Conservation (phyloP, 2,329 filamentous ascomycete species). For the Dactylellina cionopaga region DNA sequence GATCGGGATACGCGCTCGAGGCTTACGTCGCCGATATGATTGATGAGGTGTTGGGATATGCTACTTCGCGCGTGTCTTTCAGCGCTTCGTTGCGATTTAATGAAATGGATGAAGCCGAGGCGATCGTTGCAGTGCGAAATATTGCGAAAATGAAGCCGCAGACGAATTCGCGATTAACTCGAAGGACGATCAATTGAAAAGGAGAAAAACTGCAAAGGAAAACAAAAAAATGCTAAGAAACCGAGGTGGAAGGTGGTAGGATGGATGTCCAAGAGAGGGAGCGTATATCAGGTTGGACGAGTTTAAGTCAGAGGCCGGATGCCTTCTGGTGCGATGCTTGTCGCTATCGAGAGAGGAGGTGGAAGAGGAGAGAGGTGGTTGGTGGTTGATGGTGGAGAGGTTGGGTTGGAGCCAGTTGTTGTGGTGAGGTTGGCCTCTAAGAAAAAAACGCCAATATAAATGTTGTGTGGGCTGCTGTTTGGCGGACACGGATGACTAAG, state of each 20-base stretch:
- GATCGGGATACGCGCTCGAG: constrained; percentile 26
- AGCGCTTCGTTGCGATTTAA: constrained; percentile 18
- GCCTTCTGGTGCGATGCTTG: constrained; percentile 20
- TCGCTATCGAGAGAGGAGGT: constrained; percentile 5
- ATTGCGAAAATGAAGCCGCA: constrained; percentile 23
- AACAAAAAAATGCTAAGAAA: constrained; percentile 47
- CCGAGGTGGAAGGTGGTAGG: neutral
- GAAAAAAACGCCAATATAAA: constrained; percentile 65
- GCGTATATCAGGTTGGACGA: constrained; percentile 35
- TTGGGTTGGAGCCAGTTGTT: constrained; percentile 37
- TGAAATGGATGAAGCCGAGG: neutral
- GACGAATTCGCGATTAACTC: constrained; percentile 50
- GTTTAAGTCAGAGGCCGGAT: constrained; percentile 28
- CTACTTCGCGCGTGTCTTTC: constrained; percentile 32
- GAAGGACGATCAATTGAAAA: constrained; percentile 25
- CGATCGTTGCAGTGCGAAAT: neutral
- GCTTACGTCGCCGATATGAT: constrained; percentile 5
- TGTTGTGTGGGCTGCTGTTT: neutral
- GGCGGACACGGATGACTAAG: constrained; percentile 36
- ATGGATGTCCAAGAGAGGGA: constrained; percentile 5
- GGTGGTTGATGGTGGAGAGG: constrained; percentile 9
- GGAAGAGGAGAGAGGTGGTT: constrained; percentile 3
- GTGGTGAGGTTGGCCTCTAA: constrained; percentile 43
- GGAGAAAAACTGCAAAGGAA: constrained; percentile 26
- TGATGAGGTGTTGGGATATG: neutral